phyloP scores from a whole-genome alignment of 1,284 basidiomycete species.

The Cutaneotrichosporon spelunceum region DNA sequence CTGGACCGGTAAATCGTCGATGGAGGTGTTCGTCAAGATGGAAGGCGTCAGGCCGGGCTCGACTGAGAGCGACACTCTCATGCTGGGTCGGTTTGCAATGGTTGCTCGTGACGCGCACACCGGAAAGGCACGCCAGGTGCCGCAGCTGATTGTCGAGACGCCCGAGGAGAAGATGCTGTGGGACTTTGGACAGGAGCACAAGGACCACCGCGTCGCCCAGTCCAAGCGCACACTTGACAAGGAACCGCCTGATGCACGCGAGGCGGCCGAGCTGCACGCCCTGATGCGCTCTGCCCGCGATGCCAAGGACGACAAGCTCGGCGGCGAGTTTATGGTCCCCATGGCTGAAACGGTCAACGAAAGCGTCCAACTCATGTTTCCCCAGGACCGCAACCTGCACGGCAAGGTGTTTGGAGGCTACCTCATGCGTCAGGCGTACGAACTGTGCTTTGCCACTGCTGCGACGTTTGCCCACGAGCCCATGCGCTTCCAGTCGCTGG shows the following conservation, averaged over 20 bases:
- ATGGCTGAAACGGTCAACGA: conserved; percentile 48
- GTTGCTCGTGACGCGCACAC: conserved; percentile 71
- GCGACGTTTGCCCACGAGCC: conserved; percentile 66
- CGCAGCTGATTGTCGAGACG: conserved; percentile 61
- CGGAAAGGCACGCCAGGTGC: conserved; percentile 64
- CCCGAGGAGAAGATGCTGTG: conserved; percentile 64
- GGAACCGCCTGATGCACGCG: conserved; percentile 67
- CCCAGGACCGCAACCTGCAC: conserved; percentile 78
- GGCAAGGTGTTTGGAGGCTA: conserved; percentile 74
- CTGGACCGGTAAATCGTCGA: conserved; percentile 69
- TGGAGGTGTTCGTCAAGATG: conserved; percentile 80
- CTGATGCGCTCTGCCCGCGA: conserved; percentile 60
- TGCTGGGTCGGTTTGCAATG: conserved; percentile 68
- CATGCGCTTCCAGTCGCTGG: conserved; percentile 70
- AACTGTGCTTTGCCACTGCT: conserved; percentile 72
- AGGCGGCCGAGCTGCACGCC: conserved; percentile 65
- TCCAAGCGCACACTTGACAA: conserved; percentile 62
- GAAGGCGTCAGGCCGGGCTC: conserved; percentile 58
- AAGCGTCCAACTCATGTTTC: conserved; percentile 64
- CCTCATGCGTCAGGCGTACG: conserved; percentile 55
- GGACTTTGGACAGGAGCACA: conserved; percentile 64
- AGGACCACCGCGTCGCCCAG: conserved; percentile 58
- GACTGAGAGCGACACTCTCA: conserved; percentile 57
- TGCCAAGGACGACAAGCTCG: conserved; percentile 27
- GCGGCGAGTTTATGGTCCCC: conserved; percentile 39